phyloP scores from a whole-genome alignment of 2,329 filamentous ascomycete species.

The Cladosporium sp. region DNA sequence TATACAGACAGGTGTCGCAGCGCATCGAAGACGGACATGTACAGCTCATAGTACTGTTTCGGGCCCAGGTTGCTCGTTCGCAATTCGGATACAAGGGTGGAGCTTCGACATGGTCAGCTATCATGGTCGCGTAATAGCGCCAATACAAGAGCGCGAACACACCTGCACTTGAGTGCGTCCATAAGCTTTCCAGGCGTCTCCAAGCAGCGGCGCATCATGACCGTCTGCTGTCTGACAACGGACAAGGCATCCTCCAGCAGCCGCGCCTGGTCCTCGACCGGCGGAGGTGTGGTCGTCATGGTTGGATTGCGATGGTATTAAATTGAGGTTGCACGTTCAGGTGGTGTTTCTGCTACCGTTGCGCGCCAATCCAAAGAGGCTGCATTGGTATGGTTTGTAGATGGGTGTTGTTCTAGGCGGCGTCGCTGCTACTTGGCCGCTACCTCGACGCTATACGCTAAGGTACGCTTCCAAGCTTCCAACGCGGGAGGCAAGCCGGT shows the following conservation, averaged over 20 bases:
- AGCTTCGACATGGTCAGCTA: slow-evolving; percentile 52
- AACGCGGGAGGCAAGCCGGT: too few species aligned
- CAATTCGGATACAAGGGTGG: slow-evolving; percentile 95
- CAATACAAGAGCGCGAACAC: slow-evolving; percentile 35
- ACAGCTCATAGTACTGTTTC: slow-evolving; percentile 99
- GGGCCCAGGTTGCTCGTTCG: slow-evolving; percentile 95
- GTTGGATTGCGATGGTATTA: not conserved
- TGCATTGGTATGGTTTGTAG: slow-evolving; percentile 9
- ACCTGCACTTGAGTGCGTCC: slow-evolving; percentile 99
- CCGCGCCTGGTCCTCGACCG: slow-evolving; percentile 62
- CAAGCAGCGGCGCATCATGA: slow-evolving; percentile 94
- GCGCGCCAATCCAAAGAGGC: slow-evolving; percentile 7
- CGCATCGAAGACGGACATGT: slow-evolving; percentile 98
- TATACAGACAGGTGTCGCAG: slow-evolving; percentile 94
- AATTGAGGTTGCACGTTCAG: not conserved
- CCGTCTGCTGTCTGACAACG: slow-evolving; percentile 94
- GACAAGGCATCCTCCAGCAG: slow-evolving; percentile 95
- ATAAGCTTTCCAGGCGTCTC: slow-evolving; percentile 98
- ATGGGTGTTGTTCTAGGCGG: not conserved
- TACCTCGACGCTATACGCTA: too few species aligned
- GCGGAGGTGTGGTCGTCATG: slow-evolving; percentile 44
- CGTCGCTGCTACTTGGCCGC: too few species aligned
- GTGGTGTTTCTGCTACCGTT: slow-evolving; percentile 8
- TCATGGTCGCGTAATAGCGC: slow-evolving; percentile 22
- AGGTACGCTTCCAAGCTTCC: too few species aligned